Conservation (phyloP, 495 filamentous ascomycete genomes). For the Xylaria grammica region DNA sequence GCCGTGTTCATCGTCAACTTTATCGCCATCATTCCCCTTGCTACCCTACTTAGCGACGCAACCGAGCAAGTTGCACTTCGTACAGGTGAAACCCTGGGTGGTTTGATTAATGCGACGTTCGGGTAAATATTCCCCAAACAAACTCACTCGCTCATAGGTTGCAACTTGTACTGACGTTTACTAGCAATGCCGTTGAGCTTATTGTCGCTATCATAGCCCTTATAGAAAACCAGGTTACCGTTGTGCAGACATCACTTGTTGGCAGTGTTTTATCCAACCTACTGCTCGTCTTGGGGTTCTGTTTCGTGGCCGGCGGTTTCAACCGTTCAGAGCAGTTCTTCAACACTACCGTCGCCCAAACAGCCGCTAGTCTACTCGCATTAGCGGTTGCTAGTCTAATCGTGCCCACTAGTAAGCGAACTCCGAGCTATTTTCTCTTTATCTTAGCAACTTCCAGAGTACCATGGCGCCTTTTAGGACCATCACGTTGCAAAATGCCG, state of each 20-base stretch:
- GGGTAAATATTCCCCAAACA: constrained; percentile 60
- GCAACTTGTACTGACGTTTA: constrained; percentile 22
- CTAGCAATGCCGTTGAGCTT: constrained; percentile 85
- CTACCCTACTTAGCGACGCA: constrained; percentile 87
- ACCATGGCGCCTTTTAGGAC: not conserved
- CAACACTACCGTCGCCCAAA: constrained; percentile 93
- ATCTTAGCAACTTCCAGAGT: not conserved
- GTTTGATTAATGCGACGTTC: constrained; percentile 86
- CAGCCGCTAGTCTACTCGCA: constrained; percentile 80
- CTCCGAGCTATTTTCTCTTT: not conserved
- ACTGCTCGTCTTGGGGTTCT: constrained; percentile 90
- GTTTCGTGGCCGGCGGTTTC: constrained; percentile 87
- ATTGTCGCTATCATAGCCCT: constrained; percentile 90
- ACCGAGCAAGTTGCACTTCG: constrained; percentile 88
- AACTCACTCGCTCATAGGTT: not conserved
- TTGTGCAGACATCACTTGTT: constrained; percentile 91
- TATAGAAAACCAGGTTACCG: constrained; percentile 71
- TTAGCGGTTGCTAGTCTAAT: constrained; percentile 81
- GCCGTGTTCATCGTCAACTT: constrained; percentile 88
- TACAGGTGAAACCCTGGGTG: constrained; percentile 84
- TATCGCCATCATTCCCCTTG: constrained; percentile 85
- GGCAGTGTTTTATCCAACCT: constrained; percentile 92
- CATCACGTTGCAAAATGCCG: not conserved
- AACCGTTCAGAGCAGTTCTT: constrained; percentile 83
- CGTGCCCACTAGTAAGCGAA: constrained; percentile 66